phyloP scores from a whole-genome alignment of 2,329 filamentous ascomycete genomes.

The Clarireedia paspali region DNA sequence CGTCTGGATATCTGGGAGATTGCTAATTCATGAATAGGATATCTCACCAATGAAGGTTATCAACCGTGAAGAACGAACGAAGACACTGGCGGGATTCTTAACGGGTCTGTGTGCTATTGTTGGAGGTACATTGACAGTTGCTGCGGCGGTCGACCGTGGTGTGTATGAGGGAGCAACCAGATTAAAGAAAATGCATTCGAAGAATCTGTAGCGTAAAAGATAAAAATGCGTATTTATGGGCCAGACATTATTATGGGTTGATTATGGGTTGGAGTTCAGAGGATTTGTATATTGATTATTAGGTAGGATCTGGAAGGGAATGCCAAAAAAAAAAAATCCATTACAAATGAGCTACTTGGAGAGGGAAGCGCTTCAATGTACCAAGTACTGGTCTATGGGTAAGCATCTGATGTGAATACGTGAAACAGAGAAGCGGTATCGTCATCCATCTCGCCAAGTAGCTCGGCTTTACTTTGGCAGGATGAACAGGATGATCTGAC shows the following conservation, averaged over 20 bases:
- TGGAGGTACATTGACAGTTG: constrained; percentile 90
- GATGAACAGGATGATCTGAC: no score
- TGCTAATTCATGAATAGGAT: constrained; percentile 46
- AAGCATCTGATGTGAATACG: no score
- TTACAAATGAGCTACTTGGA: not conserved
- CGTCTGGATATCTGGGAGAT: not conserved
- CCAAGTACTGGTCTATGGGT: no score
- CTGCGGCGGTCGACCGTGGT: constrained; percentile 83
- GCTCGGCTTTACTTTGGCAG: no score
- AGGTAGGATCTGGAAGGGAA: not conserved
- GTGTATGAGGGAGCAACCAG: constrained; percentile 81
- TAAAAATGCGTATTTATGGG: no score
- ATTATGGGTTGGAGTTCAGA: constrained; percentile 1
- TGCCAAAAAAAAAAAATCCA: not conserved
- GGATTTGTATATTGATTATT: constrained; percentile 11
- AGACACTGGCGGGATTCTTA: constrained; percentile 86
- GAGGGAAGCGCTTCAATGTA: no score
- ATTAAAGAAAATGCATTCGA: constrained; percentile 76
- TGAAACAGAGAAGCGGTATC: no score
- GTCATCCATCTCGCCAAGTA: no score
- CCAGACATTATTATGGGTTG: no score
- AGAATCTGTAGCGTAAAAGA: constrained; percentile 40
- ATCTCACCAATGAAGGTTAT: constrained; percentile 99
- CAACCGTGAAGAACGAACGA: constrained; percentile 84
- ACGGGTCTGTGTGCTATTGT: constrained; percentile 92